phyloP scores from a whole-genome alignment of 179 eudicot species.

The Actinidia arguta region DNA sequence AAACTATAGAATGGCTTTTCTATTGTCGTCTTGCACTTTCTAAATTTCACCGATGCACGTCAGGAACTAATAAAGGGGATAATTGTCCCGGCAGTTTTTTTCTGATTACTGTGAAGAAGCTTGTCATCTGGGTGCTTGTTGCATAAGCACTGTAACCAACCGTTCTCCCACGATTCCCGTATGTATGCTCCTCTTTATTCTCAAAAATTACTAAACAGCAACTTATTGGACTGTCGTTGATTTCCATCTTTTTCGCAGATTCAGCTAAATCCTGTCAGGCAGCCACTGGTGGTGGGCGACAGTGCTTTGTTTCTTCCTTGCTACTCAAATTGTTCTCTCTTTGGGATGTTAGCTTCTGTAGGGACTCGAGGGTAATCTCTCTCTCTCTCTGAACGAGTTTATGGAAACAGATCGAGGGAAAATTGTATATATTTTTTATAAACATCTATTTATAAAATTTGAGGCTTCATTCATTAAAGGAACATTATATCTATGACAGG shows the following conservation, averaged over 20 bases:
- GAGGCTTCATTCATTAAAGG: too few relatives aligned
- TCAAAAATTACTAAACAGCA: neutral
- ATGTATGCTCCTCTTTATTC: constrained; percentile 8
- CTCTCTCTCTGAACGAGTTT: too few relatives aligned
- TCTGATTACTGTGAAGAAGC: constrained; percentile 97
- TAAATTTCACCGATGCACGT: constrained; percentile 11
- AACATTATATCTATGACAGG: too few relatives aligned
- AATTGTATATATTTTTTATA: too few relatives aligned
- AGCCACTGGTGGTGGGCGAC: constrained; percentile 82
- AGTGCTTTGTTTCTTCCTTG: constrained; percentile 71
- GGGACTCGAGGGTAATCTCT: too few relatives aligned
- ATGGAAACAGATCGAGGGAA: too few relatives aligned
- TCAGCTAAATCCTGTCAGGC: constrained; percentile 91
- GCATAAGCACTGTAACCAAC: constrained; percentile 65
- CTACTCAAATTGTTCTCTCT: constrained; percentile 81
- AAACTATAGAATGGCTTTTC: neutral
- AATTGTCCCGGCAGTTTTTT: constrained; percentile 74
- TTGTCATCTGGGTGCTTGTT: constrained; percentile 69
- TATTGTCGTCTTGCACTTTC: neutral
- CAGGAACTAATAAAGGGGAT: constrained; percentile 74
- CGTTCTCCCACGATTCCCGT: constrained; percentile 64
- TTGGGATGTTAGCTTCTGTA: constrained; percentile 63
- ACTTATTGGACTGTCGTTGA: neutral
- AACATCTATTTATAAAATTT: too few relatives aligned
- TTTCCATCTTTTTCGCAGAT: constrained; percentile 43